phyloP scores from a whole-genome alignment of 495 filamentous ascomycete genomes.

The Daldinia decipiens region DNA sequence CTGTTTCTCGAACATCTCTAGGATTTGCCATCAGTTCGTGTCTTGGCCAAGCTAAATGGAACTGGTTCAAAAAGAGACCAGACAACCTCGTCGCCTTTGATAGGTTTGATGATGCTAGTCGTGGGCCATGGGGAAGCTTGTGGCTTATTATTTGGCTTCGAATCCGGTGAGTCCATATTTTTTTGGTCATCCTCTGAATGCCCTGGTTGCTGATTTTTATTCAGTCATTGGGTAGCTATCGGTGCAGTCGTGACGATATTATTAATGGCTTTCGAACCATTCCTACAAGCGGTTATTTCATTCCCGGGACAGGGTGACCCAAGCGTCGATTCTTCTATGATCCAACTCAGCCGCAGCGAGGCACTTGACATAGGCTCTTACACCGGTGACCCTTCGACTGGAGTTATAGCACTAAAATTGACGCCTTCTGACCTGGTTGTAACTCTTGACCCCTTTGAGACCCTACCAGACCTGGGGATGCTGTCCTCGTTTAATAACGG shows the following conservation, averaged over 20 bases:
- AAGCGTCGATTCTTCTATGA: neutral
- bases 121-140: conserved; percentile 53
- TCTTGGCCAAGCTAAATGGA: conserved; percentile 50
- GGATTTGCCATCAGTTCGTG: conserved; percentile 32
- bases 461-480: conserved; percentile 27
- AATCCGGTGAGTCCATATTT: conserved; percentile 18
- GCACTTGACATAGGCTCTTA: conserved; percentile 29
- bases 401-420: neutral
- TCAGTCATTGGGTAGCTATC: conserved; percentile 33
- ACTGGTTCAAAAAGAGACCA: conserved; percentile 41
- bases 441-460: neutral
- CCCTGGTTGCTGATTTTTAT: neutral
- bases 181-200: neutral
- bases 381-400: neutral
- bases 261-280: conserved; percentile 34
- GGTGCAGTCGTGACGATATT: conserved; percentile 28
- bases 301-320: conserved; percentile 18
- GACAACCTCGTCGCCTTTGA: conserved; percentile 46
- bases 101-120: conserved; percentile 52
- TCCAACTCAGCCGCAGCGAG: conserved; percentile 20
- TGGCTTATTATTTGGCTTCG: conserved; percentile 45
- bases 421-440: conserved; percentile 9
- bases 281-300: conserved; percentile 35
- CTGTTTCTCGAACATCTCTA: conserved; percentile 28
- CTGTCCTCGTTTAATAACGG: conserved; percentile 30